Evolutionary conservation across 2,329 filamentous ascomycete genomes (phyloP), one percentile per base, ranked within the genome.

Genomic region (Phaeosphaeriaceae sp.): DNA sequence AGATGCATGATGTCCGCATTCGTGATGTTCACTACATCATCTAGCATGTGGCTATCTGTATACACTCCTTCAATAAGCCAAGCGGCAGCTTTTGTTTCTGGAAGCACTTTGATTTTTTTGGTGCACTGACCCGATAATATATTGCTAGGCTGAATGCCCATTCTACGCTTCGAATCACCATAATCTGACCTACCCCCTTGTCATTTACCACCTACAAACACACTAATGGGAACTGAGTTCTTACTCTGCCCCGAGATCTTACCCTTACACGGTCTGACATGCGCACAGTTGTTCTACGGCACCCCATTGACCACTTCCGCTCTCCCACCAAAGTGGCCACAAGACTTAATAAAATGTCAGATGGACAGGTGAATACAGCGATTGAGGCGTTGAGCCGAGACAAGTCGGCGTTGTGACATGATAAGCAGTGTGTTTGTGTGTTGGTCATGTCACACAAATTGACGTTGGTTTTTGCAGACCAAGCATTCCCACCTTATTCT

Each of bases 1-100:
- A 41, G 35, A 37, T 34, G 44, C 46, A 39, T 41, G 28, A 47
- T 34, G 28, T 42, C 39, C 40, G 20, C 29, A 36, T 28, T 32
- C 36, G 32, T 46, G 21, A 41, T 17, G 12, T 13, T 28, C 36
- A 42, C 45, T 51, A 46, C 54, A 57, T 57, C 46, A 40, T 50
- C 43, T 43, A 47, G 40, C 44, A 47, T 50, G 37, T 48, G 42
- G 50, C 34, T 40, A 36, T 38, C 35, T 55, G 51, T 39, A 37
- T 42, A 32, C 35, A 29, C 40, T 32, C 42, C 38, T 39, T 39
- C 38, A 26, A 43, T 40, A 38, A 46, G 52, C 34, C 52, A 52
- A 52, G 53, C 42, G 42, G 39, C 44, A 29, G 35, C 40, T 48
- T 47, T 26, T 48, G 43, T 38, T 42, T 51, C 41, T 42, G 45